Base-by-base conservation (phyloP, 345 rosid genomes). In the Salix brachista region DNA sequence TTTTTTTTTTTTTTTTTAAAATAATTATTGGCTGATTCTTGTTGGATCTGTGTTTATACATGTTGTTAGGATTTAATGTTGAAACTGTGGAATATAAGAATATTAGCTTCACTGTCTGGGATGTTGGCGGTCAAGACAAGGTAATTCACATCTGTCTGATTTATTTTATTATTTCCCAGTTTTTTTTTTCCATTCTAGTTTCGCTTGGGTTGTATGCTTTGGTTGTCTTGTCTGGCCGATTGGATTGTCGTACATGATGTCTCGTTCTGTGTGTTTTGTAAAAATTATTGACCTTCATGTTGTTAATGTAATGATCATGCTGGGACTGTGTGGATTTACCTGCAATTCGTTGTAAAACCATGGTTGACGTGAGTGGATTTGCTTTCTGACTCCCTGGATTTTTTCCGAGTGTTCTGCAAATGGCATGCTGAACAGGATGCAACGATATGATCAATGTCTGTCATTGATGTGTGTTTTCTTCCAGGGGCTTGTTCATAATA, bases 81-180 rank as follows among this genome's bases (percentile, higher is more conserved):
- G 71, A 69, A 44, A 69, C 71, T 21, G 71, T 69, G 28, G 71
- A 69, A 12, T 69, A 69, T 25, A 69, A 69, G 71, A 69, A 69
- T 44, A 69, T 69, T 26, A 69, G 71, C 71, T 69, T 69, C 71
- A 69, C 71, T n/a, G 71, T 69, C 12, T 69, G 71, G 71, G 71
- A 69, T 69, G 71, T 69, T 39, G 71, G 71, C 44, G 71, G 71
- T 41, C 71, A 69, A 44, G 71, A 69, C 28, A 69, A 69, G 71
- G 71, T 69, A 42, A 65, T 41, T 58, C 14, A 23, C 12, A 58
- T 23, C 62, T 25, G 5, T 58, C 25, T 41, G 64, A 23, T 58
- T 10, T 58, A n/a, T 56, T 4, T 58, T 58, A n/a, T 25, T 23
- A 12, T 23, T 9, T 1, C 23, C 28, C 23, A n/a, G 5, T n/a